Evolutionary conservation across 257 asterid species (phyloP).

Genomic region (Anisodus acutangulus): DNA sequence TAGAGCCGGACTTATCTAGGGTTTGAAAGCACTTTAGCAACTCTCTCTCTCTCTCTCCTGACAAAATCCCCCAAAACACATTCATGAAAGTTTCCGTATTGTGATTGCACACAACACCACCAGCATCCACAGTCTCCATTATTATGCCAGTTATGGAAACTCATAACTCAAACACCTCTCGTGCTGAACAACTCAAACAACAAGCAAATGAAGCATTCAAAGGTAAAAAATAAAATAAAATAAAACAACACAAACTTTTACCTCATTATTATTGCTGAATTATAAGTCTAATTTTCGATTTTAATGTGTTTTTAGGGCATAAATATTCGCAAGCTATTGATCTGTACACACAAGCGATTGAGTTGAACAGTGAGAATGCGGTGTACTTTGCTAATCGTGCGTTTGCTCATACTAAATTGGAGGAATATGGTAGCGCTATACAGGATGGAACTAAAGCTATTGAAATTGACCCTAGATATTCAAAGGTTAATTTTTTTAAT

Average conservation of each 20-base stretch:
- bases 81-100: not conserved
- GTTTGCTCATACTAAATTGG: conserved; percentile 90
- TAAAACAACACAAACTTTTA: not conserved
- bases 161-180: conserved; percentile 51
- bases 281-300: not conserved
- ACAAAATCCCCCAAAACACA: not conserved
- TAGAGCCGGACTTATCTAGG: conserved; percentile 19
- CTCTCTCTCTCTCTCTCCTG: not conserved
- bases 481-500: conserved; percentile 58
- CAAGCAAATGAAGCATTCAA: conserved; percentile 95
- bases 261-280: not conserved
- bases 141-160: conserved; percentile 82
- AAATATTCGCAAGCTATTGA: conserved; percentile 92
- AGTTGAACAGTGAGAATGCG: conserved; percentile 64
- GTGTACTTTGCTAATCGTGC: conserved; percentile 99
- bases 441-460: conserved; percentile 83
- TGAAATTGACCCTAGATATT: conserved; percentile 85
- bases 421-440: conserved; percentile 98
- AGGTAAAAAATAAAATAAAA: conserved; percentile 49
- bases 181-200: conserved; percentile 79
- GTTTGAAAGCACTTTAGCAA: conserved; percentile 15
- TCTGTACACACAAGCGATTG: conserved; percentile 90
- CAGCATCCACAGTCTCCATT: conserved; percentile 7
- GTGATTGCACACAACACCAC: conserved; percentile 16
- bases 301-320: conserved; percentile 51